Conservation (phyloP, 495 filamentous ascomycete genomes). For the Penicillium psychrofluorescens region DNA sequence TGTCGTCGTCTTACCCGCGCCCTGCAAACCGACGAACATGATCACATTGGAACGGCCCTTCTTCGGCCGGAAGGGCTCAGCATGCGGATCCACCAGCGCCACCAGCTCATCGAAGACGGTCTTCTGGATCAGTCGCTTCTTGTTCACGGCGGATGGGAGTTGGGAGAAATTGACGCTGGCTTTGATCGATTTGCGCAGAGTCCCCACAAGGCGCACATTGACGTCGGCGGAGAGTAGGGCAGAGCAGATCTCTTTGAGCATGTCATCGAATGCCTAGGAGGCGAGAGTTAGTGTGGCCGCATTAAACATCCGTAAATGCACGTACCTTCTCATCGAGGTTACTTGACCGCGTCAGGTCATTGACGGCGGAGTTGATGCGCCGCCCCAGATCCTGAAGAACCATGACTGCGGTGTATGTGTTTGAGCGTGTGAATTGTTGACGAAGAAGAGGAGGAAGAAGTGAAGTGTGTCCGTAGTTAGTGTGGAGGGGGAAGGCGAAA, state of each 20-base stretch:
- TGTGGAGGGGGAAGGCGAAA: slow-evolving; percentile 17
- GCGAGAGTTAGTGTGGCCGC: slow-evolving; percentile 4
- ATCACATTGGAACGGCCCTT: slow-evolving; percentile 95
- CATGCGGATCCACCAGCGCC: slow-evolving; percentile 89
- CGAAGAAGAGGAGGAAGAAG: not conserved
- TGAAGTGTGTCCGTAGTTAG: slow-evolving; percentile 8
- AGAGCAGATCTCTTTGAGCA: slow-evolving; percentile 95
- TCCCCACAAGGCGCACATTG: slow-evolving; percentile 88
- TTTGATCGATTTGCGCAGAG: slow-evolving; percentile 89
- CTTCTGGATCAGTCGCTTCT: slow-evolving; percentile 97
- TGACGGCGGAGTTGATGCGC: slow-evolving; percentile 95
- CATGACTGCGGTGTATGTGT: slow-evolving; percentile 43
- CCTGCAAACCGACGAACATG: slow-evolving; percentile 98
- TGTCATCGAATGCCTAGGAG: slow-evolving; percentile 81
- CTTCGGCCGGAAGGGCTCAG: slow-evolving; percentile 92
- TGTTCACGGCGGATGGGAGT: slow-evolving; percentile 80
- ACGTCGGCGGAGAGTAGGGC: slow-evolving; percentile 94
- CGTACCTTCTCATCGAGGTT: slow-evolving; percentile 92
- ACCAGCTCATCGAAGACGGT: slow-evolving; percentile 97
- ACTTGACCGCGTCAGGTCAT: slow-evolving; percentile 81
- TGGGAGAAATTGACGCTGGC: slow-evolving; percentile 87
- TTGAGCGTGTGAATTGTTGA: slow-evolving; percentile 9
- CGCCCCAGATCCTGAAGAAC: slow-evolving; percentile 97
- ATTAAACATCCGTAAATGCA: slow-evolving; percentile 3
- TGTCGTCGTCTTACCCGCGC: slow-evolving; percentile 94